These are phyloP conservation scores for Umbellularia californica DNA, from an alignment of 164 flowering plant species.

Conservation along the genomic window DNA sequence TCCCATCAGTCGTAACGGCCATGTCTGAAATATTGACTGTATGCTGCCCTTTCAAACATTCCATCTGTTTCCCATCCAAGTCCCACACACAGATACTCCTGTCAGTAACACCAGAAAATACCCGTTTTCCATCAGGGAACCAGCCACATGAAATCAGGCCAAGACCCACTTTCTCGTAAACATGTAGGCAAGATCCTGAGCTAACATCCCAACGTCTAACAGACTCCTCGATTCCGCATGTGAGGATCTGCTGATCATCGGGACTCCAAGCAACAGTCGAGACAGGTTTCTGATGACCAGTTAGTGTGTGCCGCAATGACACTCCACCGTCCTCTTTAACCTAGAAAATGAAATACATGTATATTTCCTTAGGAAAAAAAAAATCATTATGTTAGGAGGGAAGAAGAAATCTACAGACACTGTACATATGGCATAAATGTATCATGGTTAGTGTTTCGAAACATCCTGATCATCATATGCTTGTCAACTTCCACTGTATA, in stretches of 20 bases:
- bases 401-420: no score
- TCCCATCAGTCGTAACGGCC: constrained; percentile 72
- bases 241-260: constrained; percentile 65
- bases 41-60: constrained; percentile 71
- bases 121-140: constrained; percentile 64
- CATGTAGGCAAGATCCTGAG: constrained; percentile 66
- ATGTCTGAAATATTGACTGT: constrained; percentile 70
- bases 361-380: no score
- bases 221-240: constrained; percentile 75
- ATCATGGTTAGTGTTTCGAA: no score
- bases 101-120: constrained; percentile 63
- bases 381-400: no score
- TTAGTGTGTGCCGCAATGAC: constrained; percentile 31
- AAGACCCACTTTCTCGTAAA: constrained; percentile 58
- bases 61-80: constrained; percentile 69
- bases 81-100: constrained; percentile 88
- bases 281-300: constrained; percentile 73
- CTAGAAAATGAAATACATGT: constrained; percentile 14
- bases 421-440: no score
- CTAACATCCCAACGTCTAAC: constrained; percentile 72
- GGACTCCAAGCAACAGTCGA: constrained; percentile 70
- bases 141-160: constrained; percentile 77
- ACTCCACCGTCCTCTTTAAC: constrained; percentile 37
- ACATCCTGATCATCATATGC: no score
- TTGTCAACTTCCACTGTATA: no score